A percentile compares a stretch with the other conserved stretches of the same genome.
Evolutionary conservation across 495 filamentous ascomycete species (phyloP).

Genomic region (Poronia punctata): DNA sequence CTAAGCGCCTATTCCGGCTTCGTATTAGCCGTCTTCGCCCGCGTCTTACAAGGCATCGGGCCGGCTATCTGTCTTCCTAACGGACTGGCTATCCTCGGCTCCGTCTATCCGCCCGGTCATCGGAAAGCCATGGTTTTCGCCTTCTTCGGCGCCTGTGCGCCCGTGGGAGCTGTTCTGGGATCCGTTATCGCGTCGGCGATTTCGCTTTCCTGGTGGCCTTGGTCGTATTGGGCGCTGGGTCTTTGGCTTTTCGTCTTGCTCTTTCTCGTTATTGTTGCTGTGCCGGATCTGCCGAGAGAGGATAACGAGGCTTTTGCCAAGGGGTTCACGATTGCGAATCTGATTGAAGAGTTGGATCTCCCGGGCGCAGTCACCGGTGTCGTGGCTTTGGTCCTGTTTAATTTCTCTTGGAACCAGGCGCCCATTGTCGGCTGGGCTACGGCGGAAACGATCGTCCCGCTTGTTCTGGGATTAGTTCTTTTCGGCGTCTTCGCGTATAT

Average conservation of each 20-base stretch:
- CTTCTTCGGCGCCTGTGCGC: constrained; percentile 56
- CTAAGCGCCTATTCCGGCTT: constrained; percentile 24
- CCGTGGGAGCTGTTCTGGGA: constrained; percentile 48
- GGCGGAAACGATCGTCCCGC: constrained; percentile 38
- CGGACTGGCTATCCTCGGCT: constrained; percentile 52
- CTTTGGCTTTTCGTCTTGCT: constrained; percentile 40
- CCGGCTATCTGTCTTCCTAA: constrained; percentile 57
- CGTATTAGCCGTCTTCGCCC: constrained; percentile 49
- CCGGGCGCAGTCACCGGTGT: constrained; percentile 45
- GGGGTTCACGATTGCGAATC: constrained; percentile 5
- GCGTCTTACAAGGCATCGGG: constrained; percentile 56
- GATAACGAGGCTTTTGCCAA: constrained; percentile 6
- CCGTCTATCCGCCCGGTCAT: constrained; percentile 42
- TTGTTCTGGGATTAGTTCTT: constrained; percentile 48
- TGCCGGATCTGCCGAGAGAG: constrained; percentile 36
- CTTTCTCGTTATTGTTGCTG: constrained; percentile 30
- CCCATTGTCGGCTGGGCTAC: constrained; percentile 50
- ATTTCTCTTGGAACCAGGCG: constrained; percentile 56
- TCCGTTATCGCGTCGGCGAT: constrained; percentile 37
- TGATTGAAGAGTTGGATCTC: constrained; percentile 41
- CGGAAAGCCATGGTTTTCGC: constrained; percentile 55
- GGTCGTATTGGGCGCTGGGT: constrained; percentile 53
- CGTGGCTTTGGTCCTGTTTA: constrained; percentile 47
- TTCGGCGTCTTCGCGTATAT: constrained; percentile 44
- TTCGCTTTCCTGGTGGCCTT: constrained; percentile 53